A percentile compares a stretch with the other conserved stretches of the same genome.
Conservation (phyloP, 371 early-diverging fungal species). For the Nosema muscidifuracis region DNA sequence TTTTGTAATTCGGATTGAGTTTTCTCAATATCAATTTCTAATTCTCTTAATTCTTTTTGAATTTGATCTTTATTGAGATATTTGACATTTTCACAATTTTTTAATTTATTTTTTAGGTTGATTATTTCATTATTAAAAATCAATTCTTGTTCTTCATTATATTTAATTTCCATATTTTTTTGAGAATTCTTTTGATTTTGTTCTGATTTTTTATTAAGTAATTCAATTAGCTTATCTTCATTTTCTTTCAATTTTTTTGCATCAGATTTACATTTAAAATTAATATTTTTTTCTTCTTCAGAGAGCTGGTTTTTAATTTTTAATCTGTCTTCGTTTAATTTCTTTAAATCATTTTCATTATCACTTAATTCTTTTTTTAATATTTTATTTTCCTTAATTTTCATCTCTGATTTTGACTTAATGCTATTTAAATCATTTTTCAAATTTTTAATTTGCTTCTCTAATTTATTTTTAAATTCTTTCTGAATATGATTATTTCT, state of each 20-base stretch:
- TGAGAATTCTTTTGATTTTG: neutral
- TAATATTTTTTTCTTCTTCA: slow-evolving; percentile 5
- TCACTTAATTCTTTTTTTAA: slow-evolving; percentile 4
- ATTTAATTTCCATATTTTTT: neutral
- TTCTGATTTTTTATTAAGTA: slow-evolving; percentile 17
- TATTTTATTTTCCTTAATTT: slow-evolving; percentile 49
- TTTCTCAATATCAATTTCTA: slow-evolving; percentile 26
- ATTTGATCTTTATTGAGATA: neutral
- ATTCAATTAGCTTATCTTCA: neutral
- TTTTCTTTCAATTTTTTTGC: slow-evolving; percentile 10
- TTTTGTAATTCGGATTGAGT: slow-evolving; percentile 34
- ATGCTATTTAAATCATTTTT: slow-evolving; percentile 58
- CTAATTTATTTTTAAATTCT: slow-evolving; percentile 66
- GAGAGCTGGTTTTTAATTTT: neutral
- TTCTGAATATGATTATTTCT: slow-evolving; percentile 13
- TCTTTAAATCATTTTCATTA: slow-evolving; percentile 17
- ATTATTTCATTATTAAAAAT: slow-evolving; percentile 1
- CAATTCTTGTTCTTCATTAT: neutral
- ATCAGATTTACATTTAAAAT: slow-evolving; percentile 1
- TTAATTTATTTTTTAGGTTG: slow-evolving; percentile 11
- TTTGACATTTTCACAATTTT: slow-evolving; percentile 32
- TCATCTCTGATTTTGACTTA: slow-evolving; percentile 54
- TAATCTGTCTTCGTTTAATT: slow-evolving; percentile 25
- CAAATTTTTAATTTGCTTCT: slow-evolving; percentile 65
- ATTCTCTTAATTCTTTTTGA: slow-evolving; percentile 6